phyloP scores from a whole-genome alignment of 768 basidiomycete genomes.

The Mycena maculata region DNA sequence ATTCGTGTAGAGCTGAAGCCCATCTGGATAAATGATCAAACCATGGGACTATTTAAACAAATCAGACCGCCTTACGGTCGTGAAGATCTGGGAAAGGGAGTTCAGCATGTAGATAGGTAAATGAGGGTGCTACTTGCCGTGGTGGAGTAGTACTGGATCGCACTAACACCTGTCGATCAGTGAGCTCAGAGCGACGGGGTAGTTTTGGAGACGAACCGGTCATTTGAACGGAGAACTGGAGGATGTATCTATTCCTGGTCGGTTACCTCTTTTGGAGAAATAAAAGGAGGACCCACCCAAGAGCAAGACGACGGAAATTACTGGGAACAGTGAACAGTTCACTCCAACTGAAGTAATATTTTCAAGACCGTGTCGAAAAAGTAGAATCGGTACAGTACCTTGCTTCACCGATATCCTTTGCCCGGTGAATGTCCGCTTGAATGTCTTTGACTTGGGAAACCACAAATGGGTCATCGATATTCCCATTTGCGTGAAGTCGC shows the following conservation, averaged over 20 bases:
- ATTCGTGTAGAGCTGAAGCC: constrained; percentile 57
- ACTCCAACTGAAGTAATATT: constrained; percentile 42
- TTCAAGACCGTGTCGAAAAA: constrained; percentile 1
- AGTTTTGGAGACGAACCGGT: constrained; percentile 51
- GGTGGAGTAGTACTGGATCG: constrained; percentile 66
- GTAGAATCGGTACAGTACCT: constrained; percentile 41
- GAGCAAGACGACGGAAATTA: constrained; percentile 59
- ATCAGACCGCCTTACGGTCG: constrained; percentile 40
- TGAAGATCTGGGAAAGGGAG: constrained; percentile 46
- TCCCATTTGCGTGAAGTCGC: constrained; percentile 63
- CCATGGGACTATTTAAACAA: constrained; percentile 4
- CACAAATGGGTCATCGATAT: constrained; percentile 61
- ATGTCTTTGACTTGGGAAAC: constrained; percentile 59
- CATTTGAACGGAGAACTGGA: constrained; percentile 71
- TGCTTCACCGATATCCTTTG: constrained; percentile 52
- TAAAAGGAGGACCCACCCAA: constrained; percentile 49
- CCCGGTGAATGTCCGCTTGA: constrained; percentile 49
- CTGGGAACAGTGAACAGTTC: constrained; percentile 54
- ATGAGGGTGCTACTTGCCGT: constrained; percentile 41
- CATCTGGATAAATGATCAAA: constrained; percentile 43
- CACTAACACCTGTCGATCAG: constrained; percentile 52
- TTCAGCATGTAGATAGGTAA: not conserved
- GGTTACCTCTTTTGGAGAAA: constrained; percentile 20
- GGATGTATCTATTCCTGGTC: constrained; percentile 43
- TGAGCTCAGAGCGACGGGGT: not conserved